Conservation (phyloP, 2,329 filamentous ascomycete species). For the Talaromyces rugulosus region DNA sequence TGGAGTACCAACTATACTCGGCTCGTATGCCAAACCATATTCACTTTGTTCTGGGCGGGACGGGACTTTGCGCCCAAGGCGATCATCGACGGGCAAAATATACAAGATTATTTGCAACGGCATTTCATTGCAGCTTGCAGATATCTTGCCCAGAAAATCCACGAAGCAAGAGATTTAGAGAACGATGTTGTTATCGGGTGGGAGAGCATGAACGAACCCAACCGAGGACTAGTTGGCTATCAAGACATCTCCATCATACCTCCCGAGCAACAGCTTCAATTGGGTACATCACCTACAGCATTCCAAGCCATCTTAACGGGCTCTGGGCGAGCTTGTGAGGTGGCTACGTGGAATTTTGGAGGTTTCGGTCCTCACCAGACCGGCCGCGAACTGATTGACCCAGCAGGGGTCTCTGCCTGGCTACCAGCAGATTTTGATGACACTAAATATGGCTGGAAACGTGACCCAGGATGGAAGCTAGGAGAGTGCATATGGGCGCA, state of each 20-base stretch:
- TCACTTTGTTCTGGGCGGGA: constrained; percentile 90
- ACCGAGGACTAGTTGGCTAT: constrained; percentile 79
- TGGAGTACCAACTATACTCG: constrained; percentile 97
- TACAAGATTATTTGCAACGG: constrained; percentile 87
- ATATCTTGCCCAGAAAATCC: constrained; percentile 77
- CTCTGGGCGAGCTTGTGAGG: constrained; percentile 84
- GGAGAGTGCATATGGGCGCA: constrained; percentile 97
- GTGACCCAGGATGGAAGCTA: constrained; percentile 82
- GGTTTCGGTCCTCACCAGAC: constrained; percentile 88
- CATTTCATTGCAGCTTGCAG: constrained; percentile 79
- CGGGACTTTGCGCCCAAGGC: constrained; percentile 92
- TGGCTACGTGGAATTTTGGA: constrained; percentile 91
- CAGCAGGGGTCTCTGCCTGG: constrained; percentile 82
- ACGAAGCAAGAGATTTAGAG: constrained; percentile 80
- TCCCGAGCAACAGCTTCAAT: constrained; percentile 81
- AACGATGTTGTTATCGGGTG: constrained; percentile 86
- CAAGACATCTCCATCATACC: constrained; percentile 78
- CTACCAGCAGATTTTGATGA: constrained; percentile 79
- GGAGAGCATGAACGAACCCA: constrained; percentile 95
- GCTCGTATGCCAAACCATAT: constrained; percentile 82
- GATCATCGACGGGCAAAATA: constrained; percentile 89
- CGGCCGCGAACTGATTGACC: constrained; percentile 77
- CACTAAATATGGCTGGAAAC: constrained; percentile 81
- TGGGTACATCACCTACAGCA: constrained; percentile 86
- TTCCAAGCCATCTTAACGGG: constrained; percentile 92